Percentiles rank a stretch among this genome's conserved stretches.
Evolutionary conservation across 169 alveolate genomes (phyloP).

Genomic region (Perkinsus marinus): DNA sequence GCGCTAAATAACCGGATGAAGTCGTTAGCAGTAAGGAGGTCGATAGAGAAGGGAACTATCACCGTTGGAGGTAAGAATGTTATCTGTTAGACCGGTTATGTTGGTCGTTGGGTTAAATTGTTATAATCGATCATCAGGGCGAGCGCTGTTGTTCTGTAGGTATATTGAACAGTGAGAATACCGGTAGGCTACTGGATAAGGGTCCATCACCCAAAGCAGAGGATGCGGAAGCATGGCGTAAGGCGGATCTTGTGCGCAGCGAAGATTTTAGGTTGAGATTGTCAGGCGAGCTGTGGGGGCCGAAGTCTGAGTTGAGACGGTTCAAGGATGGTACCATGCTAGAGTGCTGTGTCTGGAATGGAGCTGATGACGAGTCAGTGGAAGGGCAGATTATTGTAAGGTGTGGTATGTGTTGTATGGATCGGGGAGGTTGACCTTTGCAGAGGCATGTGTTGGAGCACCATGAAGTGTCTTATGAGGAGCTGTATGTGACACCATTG

Average conservation of each 20-base stretch:
- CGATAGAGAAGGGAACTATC: neutral
- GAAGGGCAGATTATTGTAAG: neutral
- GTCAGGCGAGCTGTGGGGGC: neutral
- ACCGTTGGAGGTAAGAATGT: neutral
- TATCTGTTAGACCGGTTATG: too few species aligned
- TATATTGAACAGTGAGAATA: neutral
- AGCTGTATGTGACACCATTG: neutral
- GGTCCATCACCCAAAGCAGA: neutral
- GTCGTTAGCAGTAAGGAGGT: neutral
- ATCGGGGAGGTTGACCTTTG: neutral
- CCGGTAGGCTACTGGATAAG: neutral
- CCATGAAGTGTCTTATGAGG: neutral
- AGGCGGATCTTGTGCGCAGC: neutral
- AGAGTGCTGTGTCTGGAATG: neutral
- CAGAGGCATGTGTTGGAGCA: neutral
- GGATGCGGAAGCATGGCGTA: neutral
- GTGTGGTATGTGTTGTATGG: neutral
- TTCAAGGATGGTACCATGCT: neutral
- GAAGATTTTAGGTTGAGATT: neutral
- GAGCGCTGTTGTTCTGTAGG: neutral
- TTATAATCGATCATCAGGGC: neutral
- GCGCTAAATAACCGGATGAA: neutral
- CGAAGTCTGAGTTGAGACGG: neutral
- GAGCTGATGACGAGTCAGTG: neutral
- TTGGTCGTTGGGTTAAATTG: too few species aligned